These are phyloP conservation scores for Trypanosomatidae sp. DNA, from an alignment of 208 protist genomes.

Conservation along the genomic window DNA sequence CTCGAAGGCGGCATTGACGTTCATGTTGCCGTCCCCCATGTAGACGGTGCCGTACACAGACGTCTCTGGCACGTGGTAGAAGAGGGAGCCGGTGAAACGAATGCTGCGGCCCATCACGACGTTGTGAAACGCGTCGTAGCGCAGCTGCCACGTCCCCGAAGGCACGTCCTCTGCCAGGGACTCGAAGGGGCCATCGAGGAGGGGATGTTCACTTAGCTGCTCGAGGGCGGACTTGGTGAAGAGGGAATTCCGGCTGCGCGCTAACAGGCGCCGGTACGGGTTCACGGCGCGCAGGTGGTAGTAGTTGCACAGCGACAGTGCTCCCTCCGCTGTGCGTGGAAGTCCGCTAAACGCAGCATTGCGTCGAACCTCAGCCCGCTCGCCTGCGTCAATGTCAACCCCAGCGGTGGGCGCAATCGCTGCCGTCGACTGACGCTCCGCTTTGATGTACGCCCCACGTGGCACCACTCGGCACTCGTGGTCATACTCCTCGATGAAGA, in stretches of 20 bases:
- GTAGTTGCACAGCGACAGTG: conserved; percentile 72
- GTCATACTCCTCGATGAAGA: conserved; percentile 84
- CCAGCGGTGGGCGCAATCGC: conserved; percentile 4
- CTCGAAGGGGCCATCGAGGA: conserved; percentile 73
- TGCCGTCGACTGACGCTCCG: conserved; percentile 35
- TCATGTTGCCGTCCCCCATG: conserved; percentile 88
- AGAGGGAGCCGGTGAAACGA: conserved; percentile 68
- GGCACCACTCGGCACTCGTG: conserved; percentile 83
- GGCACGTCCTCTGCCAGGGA: conserved; percentile 77
- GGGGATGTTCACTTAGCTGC: conserved; percentile 51
- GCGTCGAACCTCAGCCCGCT: conserved; percentile 27
- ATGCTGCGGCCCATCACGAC: conserved; percentile 69
- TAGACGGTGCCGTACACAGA: conserved; percentile 72
- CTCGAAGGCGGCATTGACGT: conserved; percentile 78
- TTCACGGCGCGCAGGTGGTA: conserved; percentile 78
- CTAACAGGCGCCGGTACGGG: conserved; percentile 69
- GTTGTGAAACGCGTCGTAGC: conserved; percentile 68
- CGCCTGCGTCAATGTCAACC: background rate
- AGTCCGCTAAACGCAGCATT: conserved; percentile 69
- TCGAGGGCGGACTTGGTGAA: conserved; percentile 62
- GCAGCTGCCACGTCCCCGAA: conserved; percentile 65
- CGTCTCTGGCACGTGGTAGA: conserved; percentile 86
- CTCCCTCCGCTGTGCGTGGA: conserved; percentile 34
- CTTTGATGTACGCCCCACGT: conserved; percentile 73
- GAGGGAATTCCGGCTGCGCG: conserved; percentile 31